These are phyloP conservation scores for Termitomyces sp. DNA, from an alignment of 768 basidiomycete genomes.

Conservation along the genomic window DNA sequence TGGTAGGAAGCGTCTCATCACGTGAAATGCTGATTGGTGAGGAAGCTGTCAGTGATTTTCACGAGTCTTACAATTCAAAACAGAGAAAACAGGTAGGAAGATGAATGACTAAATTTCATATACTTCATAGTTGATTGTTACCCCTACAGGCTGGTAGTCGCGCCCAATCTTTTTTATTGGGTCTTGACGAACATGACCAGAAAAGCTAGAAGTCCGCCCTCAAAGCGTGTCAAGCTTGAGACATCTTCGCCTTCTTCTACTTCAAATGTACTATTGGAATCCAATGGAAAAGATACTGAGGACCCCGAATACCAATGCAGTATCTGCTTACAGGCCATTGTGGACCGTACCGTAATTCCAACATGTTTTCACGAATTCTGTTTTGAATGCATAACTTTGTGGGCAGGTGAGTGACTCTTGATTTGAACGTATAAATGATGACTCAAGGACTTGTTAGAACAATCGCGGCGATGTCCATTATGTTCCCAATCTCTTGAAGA, in stretches of 20 bases:
- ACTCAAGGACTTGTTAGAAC: slow-evolving; percentile 39
- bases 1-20: not conserved
- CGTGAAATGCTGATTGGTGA: not conserved
- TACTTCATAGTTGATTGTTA: not conserved
- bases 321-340: slow-evolving; percentile 78
- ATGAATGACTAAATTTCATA: no score
- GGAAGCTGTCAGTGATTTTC: no score
- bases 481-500: slow-evolving; percentile 66
- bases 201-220: slow-evolving; percentile 23
- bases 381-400: slow-evolving; percentile 84
- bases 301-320: slow-evolving; percentile 65
- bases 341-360: slow-evolving; percentile 79
- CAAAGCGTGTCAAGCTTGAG: slow-evolving; percentile 38
- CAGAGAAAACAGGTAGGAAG: not conserved
- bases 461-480: slow-evolving; percentile 76
- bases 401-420: slow-evolving; percentile 65
- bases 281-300: slow-evolving; percentile 13
- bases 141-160: not conserved
- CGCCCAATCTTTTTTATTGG: not conserved
- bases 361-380: slow-evolving; percentile 92
- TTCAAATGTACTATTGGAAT: not conserved
- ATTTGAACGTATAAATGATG: not conserved
- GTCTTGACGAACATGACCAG: slow-evolving; percentile 1
- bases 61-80: no score
- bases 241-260: slow-evolving; percentile 15